Evolutionary conservation across 2,329 filamentous ascomycete genomes (phyloP), one percentile per base, ranked within the genome.

Genomic region (Cordyceps pruinosa): DNA sequence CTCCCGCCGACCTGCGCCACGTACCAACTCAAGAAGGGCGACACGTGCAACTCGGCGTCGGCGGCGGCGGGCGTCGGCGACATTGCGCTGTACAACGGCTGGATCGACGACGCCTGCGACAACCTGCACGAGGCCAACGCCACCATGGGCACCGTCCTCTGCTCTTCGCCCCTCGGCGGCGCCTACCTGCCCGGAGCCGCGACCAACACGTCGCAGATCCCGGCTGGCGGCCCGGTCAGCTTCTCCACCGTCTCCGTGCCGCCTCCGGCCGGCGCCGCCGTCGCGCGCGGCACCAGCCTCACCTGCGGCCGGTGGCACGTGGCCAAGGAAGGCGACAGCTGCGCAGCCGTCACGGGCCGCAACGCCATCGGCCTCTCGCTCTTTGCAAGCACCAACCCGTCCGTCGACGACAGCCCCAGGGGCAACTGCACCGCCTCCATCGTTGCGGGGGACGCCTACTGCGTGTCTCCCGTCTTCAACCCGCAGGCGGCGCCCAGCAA

Each of bases 221-320:
- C 4, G 6, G 19, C n/a, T n/a, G 37, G 19, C 34, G 49, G 25
- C 19, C n/a, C n/a, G n/a, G n/a, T n/a, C n/a, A n/a, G n/a, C n/a
- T n/a, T n/a, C n/a, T n/a, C n/a, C n/a, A n/a, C n/a, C n/a, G n/a
- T n/a, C 12, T 13, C 34, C 21, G 49, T 58, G 5, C 34, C 34
- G 30, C 30, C 56, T 10, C 56, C 56, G 13, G n/a, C 5, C 10
- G 42, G 49, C 50, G 45, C 56, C 17, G 54, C 49, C 12, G 49
- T 58, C 3, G 47, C 56, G 5, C n/a, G 17, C 1, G 48, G 47
- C 6, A 58, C 50, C 15, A 58, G 49, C 7, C 23, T 19, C 4
- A 58, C 44, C 13, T 58, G 49, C 12, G 57, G 54, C 17, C 47
- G 41, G 28, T 57, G 39, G 26, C 32, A 59, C 21, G 52, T 37